These are phyloP conservation scores for Tricholoma flavovirens DNA, from an alignment of 768 basidiomycete species.

Conservation along the genomic window DNA sequence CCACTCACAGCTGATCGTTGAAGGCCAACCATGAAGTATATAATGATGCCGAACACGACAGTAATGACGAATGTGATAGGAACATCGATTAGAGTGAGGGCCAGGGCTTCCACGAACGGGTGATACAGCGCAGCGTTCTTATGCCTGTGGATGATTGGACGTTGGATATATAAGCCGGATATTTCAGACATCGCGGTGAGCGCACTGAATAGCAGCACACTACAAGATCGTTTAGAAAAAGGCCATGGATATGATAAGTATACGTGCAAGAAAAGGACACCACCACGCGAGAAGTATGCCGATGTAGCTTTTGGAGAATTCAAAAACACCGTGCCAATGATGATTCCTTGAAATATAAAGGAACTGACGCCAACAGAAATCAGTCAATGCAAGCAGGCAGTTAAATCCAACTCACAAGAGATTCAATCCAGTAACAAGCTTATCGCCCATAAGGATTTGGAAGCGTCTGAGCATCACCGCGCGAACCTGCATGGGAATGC, in stretches of 20 bases:
- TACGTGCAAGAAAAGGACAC: conserved; percentile 71
- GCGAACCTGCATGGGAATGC: no score
- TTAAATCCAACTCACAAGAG: no score
- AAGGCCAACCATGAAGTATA: conserved; percentile 70
- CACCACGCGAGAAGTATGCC: conserved; percentile 71
- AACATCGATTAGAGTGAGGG: no score
- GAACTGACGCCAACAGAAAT: conserved; percentile 28
- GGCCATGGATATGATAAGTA: neutral
- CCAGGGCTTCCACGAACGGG: conserved; percentile 19
- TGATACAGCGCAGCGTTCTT: conserved; percentile 52
- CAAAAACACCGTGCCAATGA: conserved; percentile 64
- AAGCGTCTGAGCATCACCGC: no score
- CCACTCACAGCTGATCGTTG: no score
- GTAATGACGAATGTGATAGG: no score
- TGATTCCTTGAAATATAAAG: conserved; percentile 44
- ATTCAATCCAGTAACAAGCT: no score
- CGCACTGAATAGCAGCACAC: conserved; percentile 9
- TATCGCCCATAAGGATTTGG: no score
- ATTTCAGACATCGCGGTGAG: conserved; percentile 16
- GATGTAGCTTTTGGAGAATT: conserved; percentile 46
- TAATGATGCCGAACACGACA: conserved; percentile 37
- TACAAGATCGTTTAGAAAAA: neutral
- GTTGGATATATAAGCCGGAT: conserved; percentile 47
- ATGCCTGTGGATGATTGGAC: conserved; percentile 57
- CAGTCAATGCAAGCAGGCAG: neutral